These are phyloP conservation scores for Picochlorum sp. DNA, from an alignment of 139 green algal genomes.

Conservation along the genomic window DNA sequence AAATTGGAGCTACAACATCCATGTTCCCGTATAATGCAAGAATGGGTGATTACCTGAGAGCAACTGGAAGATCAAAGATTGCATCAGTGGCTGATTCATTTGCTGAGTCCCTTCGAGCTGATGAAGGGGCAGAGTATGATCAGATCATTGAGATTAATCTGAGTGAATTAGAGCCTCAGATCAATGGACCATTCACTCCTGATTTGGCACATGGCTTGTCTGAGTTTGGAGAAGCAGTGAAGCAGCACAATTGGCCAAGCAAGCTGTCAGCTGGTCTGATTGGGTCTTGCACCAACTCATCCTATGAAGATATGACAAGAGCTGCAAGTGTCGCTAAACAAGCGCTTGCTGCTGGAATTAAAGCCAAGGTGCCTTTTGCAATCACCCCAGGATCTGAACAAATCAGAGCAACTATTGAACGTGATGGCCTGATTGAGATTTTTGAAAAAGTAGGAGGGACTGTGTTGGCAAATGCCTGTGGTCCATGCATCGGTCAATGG, in stretches of 20 bases:
- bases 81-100: slow-evolving; percentile 62
- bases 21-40: slow-evolving; percentile 91
- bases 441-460: slow-evolving; percentile 87
- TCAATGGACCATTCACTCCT: slow-evolving; percentile 93
- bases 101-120: slow-evolving; percentile 61
- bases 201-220: slow-evolving; percentile 77
- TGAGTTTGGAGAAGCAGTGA: slow-evolving; percentile 64
- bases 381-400: slow-evolving; percentile 86
- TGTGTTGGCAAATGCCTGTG: slow-evolving; percentile 90
- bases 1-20: slow-evolving; percentile 92
- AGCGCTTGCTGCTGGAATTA: slow-evolving; percentile 72
- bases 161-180: slow-evolving; percentile 78
- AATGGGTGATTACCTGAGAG: slow-evolving; percentile 84
- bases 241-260: slow-evolving; percentile 65
- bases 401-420: slow-evolving; percentile 85
- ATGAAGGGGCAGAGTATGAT: slow-evolving; percentile 78
- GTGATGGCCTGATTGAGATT: slow-evolving; percentile 80
- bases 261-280: slow-evolving; percentile 75
- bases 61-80: slow-evolving; percentile 51
- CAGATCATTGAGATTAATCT: slow-evolving; percentile 94
- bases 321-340: slow-evolving; percentile 67
- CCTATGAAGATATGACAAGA: slow-evolving; percentile 89
- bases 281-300: slow-evolving; percentile 86
- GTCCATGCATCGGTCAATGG: slow-evolving; percentile 94
- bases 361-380: slow-evolving; percentile 86